Conservation (phyloP, 257 asterid species). For the Datura wrightii region DNA sequence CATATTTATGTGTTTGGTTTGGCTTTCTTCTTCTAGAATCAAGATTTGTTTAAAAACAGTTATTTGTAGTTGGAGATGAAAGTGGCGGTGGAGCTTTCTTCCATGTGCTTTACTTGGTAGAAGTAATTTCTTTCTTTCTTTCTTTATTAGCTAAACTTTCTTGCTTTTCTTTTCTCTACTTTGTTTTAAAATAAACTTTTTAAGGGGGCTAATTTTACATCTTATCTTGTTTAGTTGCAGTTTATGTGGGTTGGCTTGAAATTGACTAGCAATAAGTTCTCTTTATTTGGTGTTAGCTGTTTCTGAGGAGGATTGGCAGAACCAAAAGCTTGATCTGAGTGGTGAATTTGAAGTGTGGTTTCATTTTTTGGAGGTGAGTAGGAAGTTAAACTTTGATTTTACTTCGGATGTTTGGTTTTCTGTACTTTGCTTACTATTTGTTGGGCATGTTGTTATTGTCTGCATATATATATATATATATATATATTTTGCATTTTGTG, state of each 20-base stretch:
- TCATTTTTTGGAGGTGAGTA: constrained; percentile 46
- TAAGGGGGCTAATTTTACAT: constrained; percentile 38
- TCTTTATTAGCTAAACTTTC: constrained; percentile 26
- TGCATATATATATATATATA: too few species aligned
- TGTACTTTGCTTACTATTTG: constrained; percentile 13
- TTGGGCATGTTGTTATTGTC: neutral
- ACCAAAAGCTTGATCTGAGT: constrained; percentile 35
- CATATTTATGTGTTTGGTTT: constrained; percentile 29
- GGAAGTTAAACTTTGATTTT: neutral
- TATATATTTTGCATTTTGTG: neutral
- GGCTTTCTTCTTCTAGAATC: constrained; percentile 29
- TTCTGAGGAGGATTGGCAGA: constrained; percentile 28
- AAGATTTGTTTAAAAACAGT: constrained; percentile 39
- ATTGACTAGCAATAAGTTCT: constrained; percentile 36
- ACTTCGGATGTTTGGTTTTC: neutral
- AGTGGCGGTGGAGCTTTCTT: constrained; percentile 44
- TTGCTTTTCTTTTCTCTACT: constrained; percentile 35
- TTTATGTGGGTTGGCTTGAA: constrained; percentile 46
- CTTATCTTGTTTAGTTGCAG: constrained; percentile 30
- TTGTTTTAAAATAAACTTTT: constrained; percentile 43
- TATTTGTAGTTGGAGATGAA: constrained; percentile 5
- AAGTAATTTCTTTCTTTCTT: constrained; percentile 26
- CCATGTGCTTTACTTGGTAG: constrained; percentile 60
- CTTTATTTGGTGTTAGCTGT: constrained; percentile 39
- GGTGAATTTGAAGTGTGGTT: constrained; percentile 39